Evolutionary conservation across 1,284 basidiomycete species (phyloP), one percentile per base, ranked within the genome.

Genomic region (Mycosarcoma mackinlayi): DNA sequence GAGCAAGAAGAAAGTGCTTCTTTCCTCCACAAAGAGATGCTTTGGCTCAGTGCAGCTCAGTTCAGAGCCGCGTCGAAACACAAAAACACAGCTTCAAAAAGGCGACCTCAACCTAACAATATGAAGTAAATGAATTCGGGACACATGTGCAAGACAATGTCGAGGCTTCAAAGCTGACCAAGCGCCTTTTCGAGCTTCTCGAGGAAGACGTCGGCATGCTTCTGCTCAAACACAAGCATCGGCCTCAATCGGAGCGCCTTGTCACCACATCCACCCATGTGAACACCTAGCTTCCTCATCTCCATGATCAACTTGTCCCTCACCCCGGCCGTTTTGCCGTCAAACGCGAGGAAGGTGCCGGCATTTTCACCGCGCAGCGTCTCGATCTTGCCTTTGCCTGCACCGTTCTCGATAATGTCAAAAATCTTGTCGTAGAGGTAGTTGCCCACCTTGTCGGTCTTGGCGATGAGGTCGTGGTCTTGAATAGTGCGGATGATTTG

Each of bases 311-410:
- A 84, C 42, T 54, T 46, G 70, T 87, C 86, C 23, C 86, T 75
- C 64, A 75, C 49, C n/a, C 65, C 68, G 0, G 84, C 45, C 7
- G 76, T 78, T 9, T 69, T 72, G 31, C 84, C 79, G 74, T 87
- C 86, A 72, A 84, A 87, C 0, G 86, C 84, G 62, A 87, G 82
- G 77, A 86, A 87, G 0, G 86, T 87, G 1, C 86, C 86, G 33
- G 83, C 73, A 8, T 82, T 82, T 68, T 86, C 80, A 13, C 86
- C 86, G 37, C 86, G 74, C 34, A 86, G 79, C 67, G 83, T 84
- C 39, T 71, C 68, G 13, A 86, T 75, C 54, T 76, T 74, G 53
- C 66, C 64, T 13, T 45, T 39, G 2, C 60, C 57, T 8, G 63
- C 52, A 42, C 61, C 50, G 46, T 67, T 56, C 33, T 69, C 39